These are phyloP conservation scores for Phialocephala subalpina DNA, from an alignment of 2,329 filamentous ascomycete genomes.

Conservation along the genomic window DNA sequence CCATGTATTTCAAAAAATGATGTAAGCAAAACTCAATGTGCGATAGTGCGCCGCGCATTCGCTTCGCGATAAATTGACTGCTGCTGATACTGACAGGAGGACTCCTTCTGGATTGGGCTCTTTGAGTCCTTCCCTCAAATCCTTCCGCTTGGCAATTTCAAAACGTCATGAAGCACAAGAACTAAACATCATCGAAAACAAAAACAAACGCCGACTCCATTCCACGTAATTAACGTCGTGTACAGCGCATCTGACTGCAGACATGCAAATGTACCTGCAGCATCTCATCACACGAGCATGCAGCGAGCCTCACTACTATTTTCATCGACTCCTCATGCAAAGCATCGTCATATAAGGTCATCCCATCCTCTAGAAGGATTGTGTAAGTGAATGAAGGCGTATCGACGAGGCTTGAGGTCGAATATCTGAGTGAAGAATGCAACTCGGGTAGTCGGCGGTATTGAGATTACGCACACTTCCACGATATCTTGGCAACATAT, in stretches of 20 bases:
- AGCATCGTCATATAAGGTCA: constrained; percentile 8
- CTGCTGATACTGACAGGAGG: no score
- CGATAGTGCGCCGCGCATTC: no score
- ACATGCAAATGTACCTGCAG: not conserved
- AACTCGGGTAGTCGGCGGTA: not conserved
- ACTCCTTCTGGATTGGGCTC: no score
- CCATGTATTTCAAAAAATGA: no score
- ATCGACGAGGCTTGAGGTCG: constrained; percentile 4
- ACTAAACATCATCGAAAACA: not conserved
- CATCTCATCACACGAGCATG: not conserved
- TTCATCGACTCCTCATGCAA: constrained; percentile 5
- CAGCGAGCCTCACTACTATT: not conserved
- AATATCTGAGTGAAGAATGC: not conserved
- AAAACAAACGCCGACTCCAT: not conserved
- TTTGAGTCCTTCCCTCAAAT: no score
- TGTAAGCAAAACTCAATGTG: no score
- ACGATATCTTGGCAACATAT: not conserved
- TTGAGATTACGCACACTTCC: not conserved
- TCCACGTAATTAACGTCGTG: not conserved
- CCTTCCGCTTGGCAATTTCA: no score
- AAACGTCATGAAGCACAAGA: not conserved
- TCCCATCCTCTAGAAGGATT: not conserved
- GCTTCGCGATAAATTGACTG: no score
- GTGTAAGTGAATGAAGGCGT: not conserved
- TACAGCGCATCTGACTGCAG: not conserved